Conservation (phyloP, 2,329 filamentous ascomycete genomes). For the Epichloe amarillans region DNA sequence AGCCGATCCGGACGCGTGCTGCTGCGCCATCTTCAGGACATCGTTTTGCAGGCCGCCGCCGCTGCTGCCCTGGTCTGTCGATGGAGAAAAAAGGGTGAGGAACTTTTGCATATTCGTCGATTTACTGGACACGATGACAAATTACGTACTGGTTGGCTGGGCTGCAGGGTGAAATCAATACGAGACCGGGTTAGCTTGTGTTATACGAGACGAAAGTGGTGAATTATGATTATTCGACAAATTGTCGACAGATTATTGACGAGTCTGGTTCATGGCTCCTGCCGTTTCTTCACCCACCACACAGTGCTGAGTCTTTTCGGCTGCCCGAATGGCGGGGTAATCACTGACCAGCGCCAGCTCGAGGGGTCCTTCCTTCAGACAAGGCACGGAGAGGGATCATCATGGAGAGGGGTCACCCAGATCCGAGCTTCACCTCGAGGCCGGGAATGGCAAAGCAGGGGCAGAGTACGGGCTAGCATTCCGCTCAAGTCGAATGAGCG, state of each 20-base stretch:
- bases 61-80: constrained; percentile 9
- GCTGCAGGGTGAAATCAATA: not conserved
- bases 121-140: not conserved
- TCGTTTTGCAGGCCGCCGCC: constrained; percentile 27
- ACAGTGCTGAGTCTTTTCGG: not conserved
- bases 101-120: too few relatives aligned
- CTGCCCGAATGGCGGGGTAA: not conserved
- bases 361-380: too few relatives aligned
- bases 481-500: not conserved
- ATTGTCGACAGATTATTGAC: not conserved
- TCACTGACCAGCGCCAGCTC: too few relatives aligned
- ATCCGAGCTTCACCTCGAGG: not conserved
- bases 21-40: constrained; percentile 33
- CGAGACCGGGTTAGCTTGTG: not conserved
- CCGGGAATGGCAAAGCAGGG: not conserved
- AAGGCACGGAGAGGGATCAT: not conserved
- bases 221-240: too few relatives aligned
- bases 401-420: not conserved
- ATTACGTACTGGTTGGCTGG: constrained; percentile 8
- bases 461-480: too few relatives aligned
- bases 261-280: not conserved
- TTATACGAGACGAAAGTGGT: too few relatives aligned
- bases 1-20: constrained; percentile 33
- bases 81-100: not conserved
- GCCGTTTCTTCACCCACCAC: not conserved